Evolutionary conservation across 176 grass and related monocot genomes (phyloP).

Genomic region (Rhynchospora pubera): DNA sequence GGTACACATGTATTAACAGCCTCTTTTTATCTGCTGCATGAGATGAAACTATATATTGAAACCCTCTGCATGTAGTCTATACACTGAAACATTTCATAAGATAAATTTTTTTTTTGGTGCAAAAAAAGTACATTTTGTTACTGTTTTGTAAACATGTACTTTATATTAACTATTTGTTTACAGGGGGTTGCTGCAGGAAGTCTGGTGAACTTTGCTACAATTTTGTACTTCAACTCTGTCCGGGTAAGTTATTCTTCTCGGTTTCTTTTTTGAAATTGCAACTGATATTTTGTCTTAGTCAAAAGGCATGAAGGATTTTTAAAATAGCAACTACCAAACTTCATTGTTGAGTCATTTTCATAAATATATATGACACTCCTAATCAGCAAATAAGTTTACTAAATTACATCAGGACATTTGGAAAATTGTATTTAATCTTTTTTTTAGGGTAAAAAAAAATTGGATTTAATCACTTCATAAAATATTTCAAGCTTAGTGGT

Average conservation of each 20-base stretch:
- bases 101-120: not conserved
- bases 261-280: not conserved
- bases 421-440: too few relatives aligned
- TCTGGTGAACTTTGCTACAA: conserved; percentile 78
- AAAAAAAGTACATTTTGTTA: not conserved
- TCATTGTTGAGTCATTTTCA: not conserved
- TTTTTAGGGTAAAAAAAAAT: too few relatives aligned
- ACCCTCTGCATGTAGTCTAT: not conserved
- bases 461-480: not conserved
- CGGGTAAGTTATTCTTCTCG: conserved; percentile 40
- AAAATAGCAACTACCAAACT: not conserved
- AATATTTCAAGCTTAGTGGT: not conserved
- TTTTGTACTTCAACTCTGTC: conserved; percentile 79
- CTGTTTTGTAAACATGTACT: not conserved
- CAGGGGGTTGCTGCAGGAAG: conserved; percentile 86
- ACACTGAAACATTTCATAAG: not conserved
- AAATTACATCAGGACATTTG: not conserved
- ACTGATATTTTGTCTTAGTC: not conserved
- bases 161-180: conserved; percentile 1
- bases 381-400: not conserved
- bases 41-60: not conserved
- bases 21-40: too few relatives aligned
- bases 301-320: not conserved
- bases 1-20: not conserved
- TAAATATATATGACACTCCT: not conserved